These are phyloP conservation scores for Blastocystis hominis DNA, from an alignment of 352 stramenopile species.

Conservation along the genomic window DNA sequence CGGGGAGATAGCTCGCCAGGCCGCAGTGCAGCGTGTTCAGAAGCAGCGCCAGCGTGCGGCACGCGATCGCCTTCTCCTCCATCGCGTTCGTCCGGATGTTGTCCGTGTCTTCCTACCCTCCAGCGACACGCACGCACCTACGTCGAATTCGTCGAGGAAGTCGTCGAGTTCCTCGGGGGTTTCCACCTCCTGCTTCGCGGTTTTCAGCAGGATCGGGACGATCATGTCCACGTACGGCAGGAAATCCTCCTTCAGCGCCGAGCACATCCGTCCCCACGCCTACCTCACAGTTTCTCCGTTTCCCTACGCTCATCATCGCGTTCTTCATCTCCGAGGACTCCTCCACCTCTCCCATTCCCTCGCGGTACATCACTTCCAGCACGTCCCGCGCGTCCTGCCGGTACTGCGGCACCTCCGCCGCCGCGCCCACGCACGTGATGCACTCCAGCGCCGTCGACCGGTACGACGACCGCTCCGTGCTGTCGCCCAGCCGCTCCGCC, in stretches of 20 bases:
- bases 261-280: constrained; percentile 55
- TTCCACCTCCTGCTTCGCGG: constrained; percentile 17
- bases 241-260: constrained; percentile 54
- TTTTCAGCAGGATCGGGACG: constrained; percentile 48
- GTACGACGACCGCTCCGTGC: constrained; percentile 19
- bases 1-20: not conserved
- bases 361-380: constrained; percentile 54
- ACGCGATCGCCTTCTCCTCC: constrained; percentile 49
- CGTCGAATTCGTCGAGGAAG: not conserved
- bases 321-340: constrained; percentile 54
- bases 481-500: not conserved
- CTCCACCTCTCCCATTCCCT: constrained; percentile 55
- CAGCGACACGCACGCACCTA: not conserved
- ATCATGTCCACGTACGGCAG: constrained; percentile 41
- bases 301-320: constrained; percentile 28
- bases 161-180: not conserved
- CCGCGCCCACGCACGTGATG: constrained; percentile 48
- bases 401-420: not conserved
- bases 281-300: not conserved
- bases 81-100: constrained; percentile 45
- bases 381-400: constrained; percentile 44
- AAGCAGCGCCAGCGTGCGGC: not conserved
- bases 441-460: constrained; percentile 48
- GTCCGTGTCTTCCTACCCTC: constrained; percentile 29
- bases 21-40: constrained; percentile 6